Percentiles rank a stretch among this genome's conserved stretches.
These are phyloP conservation scores for Lactarius pseudohatsudake DNA, from an alignment of 768 basidiomycete genomes.

Conservation along the genomic window DNA sequence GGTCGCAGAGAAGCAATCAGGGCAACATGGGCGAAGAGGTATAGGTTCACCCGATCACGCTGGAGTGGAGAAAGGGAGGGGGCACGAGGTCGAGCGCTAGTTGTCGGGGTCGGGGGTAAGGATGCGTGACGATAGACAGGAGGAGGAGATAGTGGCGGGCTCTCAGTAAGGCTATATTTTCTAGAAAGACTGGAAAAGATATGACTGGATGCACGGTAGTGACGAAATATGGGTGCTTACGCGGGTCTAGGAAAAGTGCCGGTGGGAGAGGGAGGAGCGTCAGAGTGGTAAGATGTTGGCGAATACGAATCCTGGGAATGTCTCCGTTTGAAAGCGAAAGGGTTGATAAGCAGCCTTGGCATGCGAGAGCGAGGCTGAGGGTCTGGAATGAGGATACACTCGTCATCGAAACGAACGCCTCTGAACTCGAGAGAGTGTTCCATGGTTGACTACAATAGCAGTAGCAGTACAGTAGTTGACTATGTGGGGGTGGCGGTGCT, in stretches of 20 bases:
- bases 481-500: constrained; percentile 19
- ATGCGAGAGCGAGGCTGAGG: constrained; percentile 41
- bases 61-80: constrained; percentile 27
- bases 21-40: constrained; percentile 71
- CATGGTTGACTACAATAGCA: background rate
- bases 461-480: too few species aligned
- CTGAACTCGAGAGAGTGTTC: constrained; percentile 25
- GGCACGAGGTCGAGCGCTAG: constrained; percentile 18
- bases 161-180: constrained; percentile 15
- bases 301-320: constrained; percentile 25
- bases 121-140: constrained; percentile 48
- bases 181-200: constrained; percentile 17
- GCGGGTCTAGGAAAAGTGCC: constrained; percentile 13
- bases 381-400: constrained; percentile 77
- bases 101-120: background rate
- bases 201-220: background rate
- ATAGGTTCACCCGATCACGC: constrained; percentile 45
- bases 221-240: constrained; percentile 7
- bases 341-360: constrained; percentile 58
- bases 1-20: constrained; percentile 56
- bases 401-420: constrained; percentile 66
- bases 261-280: constrained; percentile 47
- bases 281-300: constrained; percentile 35
- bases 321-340: constrained; percentile 61
- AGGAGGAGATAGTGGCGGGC: constrained; percentile 41